Conservation (phyloP, 352 stramenopile species). For the Globisporangium sylvaticum region DNA sequence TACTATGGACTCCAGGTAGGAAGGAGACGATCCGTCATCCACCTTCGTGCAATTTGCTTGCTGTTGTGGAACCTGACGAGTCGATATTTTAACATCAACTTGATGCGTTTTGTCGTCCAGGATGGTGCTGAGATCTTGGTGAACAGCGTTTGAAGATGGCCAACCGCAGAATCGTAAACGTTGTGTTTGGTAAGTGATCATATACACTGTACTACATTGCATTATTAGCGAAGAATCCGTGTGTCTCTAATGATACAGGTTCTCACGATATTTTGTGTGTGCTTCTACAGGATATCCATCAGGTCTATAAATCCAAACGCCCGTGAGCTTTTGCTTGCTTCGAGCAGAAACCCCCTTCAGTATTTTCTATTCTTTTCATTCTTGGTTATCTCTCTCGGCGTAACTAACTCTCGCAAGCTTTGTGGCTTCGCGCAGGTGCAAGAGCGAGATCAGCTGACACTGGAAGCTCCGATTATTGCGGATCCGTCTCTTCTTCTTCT, state of each 20-base stretch:
- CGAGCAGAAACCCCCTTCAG: not conserved
- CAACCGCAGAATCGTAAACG: not conserved
- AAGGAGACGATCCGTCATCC: too few species aligned
- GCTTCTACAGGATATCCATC: not conserved
- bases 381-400: not conserved
- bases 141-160: conserved; percentile 30
- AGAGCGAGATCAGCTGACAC: not conserved
- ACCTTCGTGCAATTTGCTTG: too few species aligned
- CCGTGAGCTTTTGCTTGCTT: not conserved
- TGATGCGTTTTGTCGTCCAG: conserved; percentile 18
- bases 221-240: not conserved
- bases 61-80: too few species aligned
- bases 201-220: not conserved
- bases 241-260: not conserved
- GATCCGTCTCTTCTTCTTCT: not conserved
- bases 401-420: not conserved
- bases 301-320: not conserved
- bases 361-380: too few species aligned
- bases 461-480: not conserved
- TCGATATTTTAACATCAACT: not conserved
- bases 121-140: conserved; percentile 66
- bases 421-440: not conserved
- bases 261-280: not conserved
- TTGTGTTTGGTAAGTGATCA: not conserved
- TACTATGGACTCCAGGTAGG: conserved; percentile 75